A percentile compares a stretch with the other conserved stretches of the same genome.
These are phyloP conservation scores for Avena atlantica DNA, from an alignment of 176 grass and related monocot genomes.

Conservation along the genomic window DNA sequence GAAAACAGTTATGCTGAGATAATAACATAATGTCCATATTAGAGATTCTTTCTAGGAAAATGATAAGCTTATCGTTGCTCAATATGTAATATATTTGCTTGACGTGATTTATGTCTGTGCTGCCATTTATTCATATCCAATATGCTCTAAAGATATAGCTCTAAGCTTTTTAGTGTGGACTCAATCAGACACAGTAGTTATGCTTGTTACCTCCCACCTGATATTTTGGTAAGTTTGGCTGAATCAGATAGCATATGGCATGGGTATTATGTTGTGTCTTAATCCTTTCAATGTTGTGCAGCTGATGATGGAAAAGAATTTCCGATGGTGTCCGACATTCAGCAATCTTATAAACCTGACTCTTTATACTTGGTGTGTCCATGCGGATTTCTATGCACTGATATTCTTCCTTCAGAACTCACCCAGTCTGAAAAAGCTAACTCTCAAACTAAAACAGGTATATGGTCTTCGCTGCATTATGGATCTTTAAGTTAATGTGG, in stretches of 20 bases:
- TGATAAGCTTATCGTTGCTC: neutral
- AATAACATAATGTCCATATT: neutral
- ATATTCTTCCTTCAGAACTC: slow-evolving; percentile 46
- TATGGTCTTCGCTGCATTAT: neutral
- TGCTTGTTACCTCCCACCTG: neutral
- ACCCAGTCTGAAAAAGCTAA: slow-evolving; percentile 23
- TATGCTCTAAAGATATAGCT: neutral
- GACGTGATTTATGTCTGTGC: neutral
- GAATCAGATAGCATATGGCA: neutral
- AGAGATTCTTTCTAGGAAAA: neutral
- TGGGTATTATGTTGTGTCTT: neutral
- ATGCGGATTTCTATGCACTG: neutral
- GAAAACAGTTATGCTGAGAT: neutral
- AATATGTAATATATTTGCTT: neutral
- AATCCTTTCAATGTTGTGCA: slow-evolving; percentile 17
- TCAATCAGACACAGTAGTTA: neutral
- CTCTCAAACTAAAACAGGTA: slow-evolving; percentile 3
- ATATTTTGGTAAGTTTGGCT: neutral
- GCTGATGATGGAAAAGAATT: neutral
- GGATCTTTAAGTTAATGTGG: neutral
- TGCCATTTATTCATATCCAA: neutral
- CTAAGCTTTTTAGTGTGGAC: neutral
- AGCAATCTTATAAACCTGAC: slow-evolving; percentile 45
- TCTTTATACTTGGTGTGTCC: neutral
- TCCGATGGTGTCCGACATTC: slow-evolving; percentile 22